These are phyloP conservation scores for Coemansia sp. DNA, from an alignment of 192 early-diverging fungal genomes.

Conservation along the genomic window DNA sequence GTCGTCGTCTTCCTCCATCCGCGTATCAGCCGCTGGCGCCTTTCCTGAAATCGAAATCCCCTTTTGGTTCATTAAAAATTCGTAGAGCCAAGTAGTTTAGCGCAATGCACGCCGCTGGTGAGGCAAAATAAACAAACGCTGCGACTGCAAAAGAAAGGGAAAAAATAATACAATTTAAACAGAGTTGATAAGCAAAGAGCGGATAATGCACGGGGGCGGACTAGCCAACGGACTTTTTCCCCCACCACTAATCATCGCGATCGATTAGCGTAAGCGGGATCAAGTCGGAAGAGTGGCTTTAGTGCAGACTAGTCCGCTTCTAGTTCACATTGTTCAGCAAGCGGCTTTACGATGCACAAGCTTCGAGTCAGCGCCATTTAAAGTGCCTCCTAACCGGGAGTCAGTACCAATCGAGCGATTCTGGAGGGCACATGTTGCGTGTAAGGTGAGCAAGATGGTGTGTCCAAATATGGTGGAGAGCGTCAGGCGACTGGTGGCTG, in stretches of 20 bases:
- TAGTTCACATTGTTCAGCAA: background rate
- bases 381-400: background rate
- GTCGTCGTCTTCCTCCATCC: conserved; percentile 49
- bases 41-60: conserved; percentile 35
- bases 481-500: background rate
- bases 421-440: background rate
- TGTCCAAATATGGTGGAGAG: background rate
- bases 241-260: background rate
- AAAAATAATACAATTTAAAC: conserved; percentile 5
- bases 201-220: background rate
- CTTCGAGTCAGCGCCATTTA: background rate
- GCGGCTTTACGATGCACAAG: background rate
- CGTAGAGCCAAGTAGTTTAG: background rate
- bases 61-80: conserved; percentile 22
- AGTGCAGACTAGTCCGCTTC: background rate
- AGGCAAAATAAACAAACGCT: background rate
- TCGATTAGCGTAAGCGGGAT: background rate
- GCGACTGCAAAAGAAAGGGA: background rate
- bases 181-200: background rate
- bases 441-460: background rate
- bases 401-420: background rate
- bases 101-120: conserved; percentile 1
- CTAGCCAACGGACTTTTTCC: background rate
- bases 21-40: conserved; percentile 15
- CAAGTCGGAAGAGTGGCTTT: background rate